A percentile compares a stretch with the other conserved stretches of the same genome.
These are phyloP conservation scores for Tulasnella sp. DNA, from an alignment of 768 basidiomycete species.

Conservation along the genomic window DNA sequence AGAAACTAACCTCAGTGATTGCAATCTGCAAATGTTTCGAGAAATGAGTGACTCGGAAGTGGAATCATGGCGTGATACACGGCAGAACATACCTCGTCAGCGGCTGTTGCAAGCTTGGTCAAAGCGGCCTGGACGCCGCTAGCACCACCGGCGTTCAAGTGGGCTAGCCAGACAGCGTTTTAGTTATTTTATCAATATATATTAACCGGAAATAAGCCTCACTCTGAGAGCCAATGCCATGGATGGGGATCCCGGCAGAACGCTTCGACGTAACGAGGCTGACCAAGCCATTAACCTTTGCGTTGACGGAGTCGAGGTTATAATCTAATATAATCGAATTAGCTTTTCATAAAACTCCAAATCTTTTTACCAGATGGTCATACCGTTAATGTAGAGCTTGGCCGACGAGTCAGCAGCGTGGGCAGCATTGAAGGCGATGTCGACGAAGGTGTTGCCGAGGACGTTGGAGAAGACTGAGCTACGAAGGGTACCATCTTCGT, in stretches of 20 bases:
- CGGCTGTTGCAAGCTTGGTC: background rate
- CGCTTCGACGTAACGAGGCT: background rate
- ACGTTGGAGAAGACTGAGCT: conserved; percentile 43
- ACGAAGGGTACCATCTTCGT: conserved; percentile 49
- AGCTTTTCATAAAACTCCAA: too few relatives aligned
- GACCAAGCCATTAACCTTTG: conserved; percentile 5
- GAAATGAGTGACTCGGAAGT: background rate
- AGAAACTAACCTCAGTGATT: background rate
- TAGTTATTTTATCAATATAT: background rate
- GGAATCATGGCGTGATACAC: background rate
- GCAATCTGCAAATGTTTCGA: background rate
- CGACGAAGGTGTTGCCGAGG: conserved; percentile 47
- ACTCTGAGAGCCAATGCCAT: conserved; percentile 20
- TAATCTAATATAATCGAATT: background rate
- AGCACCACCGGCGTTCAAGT: conserved; percentile 17
- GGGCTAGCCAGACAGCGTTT: background rate
- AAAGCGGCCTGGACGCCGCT: background rate
- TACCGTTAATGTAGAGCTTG: conserved; percentile 31
- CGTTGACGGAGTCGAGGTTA: conserved; percentile 19
- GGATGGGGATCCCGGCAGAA: conserved; percentile 7
- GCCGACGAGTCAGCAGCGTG: conserved; percentile 48
- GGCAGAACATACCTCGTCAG: background rate
- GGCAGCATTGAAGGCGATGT: conserved; percentile 51
- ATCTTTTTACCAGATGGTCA: background rate
- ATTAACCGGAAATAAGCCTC: background rate